A percentile compares a stretch with the other conserved stretches of the same genome.
Evolutionary conservation across 2,329 filamentous ascomycete species (phyloP).

Genomic region (Monosporascus sp.): DNA sequence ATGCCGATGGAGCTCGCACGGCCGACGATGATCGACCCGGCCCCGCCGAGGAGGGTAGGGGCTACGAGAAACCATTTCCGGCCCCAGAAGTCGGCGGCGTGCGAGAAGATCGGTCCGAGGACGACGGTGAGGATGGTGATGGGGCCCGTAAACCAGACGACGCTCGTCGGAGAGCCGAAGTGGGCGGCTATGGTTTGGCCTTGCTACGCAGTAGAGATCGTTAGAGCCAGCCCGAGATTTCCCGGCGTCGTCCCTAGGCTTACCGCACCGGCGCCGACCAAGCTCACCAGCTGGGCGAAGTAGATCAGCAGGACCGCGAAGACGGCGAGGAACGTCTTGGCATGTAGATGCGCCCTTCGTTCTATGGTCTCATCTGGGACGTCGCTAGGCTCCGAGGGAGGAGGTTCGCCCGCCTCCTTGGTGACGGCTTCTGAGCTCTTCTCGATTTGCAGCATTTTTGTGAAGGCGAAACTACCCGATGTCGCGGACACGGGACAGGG

Average conservation of each 20-base stretch:
- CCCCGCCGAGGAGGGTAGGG: constrained; percentile 26
- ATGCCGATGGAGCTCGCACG: constrained; percentile 29
- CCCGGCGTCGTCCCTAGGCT: constrained; percentile 7
- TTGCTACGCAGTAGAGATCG: constrained; percentile 19
- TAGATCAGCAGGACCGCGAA: constrained; percentile 31
- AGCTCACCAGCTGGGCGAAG: constrained; percentile 28
- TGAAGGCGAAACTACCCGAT: background rate
- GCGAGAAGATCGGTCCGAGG: constrained; percentile 30
- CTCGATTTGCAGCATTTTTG: background rate
- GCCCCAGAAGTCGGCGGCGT: constrained; percentile 39
- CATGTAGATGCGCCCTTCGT: constrained; percentile 21
- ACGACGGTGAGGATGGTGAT: constrained; percentile 34
- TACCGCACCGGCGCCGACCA: constrained; percentile 31
- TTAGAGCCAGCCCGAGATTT: background rate
- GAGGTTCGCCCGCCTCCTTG: background rate
- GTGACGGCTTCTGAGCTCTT: background rate
- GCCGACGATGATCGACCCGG: constrained; percentile 32
- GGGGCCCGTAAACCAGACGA: constrained; percentile 30
- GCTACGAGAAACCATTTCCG: constrained; percentile 35
- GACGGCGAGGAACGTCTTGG: constrained; percentile 30
- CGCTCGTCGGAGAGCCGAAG: constrained; percentile 16
- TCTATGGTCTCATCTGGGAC: background rate
- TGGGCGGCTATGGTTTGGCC: constrained; percentile 25
- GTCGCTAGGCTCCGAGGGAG: background rate
- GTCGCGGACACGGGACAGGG: too few relatives aligned